A percentile compares a stretch with the other conserved stretches of the same genome.
Evolutionary conservation across 495 filamentous ascomycete genomes (phyloP).

Genomic region (Lepraria neglecta): DNA sequence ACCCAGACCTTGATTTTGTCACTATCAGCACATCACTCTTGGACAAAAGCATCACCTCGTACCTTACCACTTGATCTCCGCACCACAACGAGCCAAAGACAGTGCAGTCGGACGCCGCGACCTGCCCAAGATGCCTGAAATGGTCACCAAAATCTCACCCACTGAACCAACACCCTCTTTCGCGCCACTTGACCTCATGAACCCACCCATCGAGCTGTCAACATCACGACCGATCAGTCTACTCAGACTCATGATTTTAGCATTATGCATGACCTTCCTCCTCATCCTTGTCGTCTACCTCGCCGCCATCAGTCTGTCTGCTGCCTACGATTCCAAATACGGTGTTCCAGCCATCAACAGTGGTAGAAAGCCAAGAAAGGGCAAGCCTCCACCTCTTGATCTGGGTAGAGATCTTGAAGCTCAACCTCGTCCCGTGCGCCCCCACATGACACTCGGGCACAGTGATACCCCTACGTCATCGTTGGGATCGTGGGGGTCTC

Average conservation of each 20-base stretch:
- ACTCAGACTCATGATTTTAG: neutral
- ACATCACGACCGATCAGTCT: neutral
- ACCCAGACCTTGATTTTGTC: no score
- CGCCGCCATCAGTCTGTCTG: neutral
- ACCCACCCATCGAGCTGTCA: neutral
- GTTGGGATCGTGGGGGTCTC: neutral
- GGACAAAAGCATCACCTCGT: no score
- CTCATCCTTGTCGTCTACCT: neutral
- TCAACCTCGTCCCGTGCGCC: neutral
- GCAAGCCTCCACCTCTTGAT: neutral
- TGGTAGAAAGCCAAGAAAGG: neutral
- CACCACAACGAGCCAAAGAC: neutral
- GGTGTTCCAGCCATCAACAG: neutral
- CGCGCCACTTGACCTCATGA: neutral
- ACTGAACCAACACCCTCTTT: neutral
- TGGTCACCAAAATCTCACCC: neutral
- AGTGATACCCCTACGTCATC: neutral
- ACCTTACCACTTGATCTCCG: neutral
- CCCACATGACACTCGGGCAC: neutral
- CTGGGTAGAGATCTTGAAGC: neutral
- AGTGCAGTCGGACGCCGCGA: neutral
- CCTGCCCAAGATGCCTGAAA: neutral
- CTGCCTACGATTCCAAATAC: neutral
- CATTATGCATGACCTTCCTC: neutral
- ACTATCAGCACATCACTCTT: no score